Percentiles rank a stretch among this genome's conserved stretches.
phyloP scores from a whole-genome alignment of 2,329 filamentous ascomycete species.

The Sordariomycetes sp. region DNA sequence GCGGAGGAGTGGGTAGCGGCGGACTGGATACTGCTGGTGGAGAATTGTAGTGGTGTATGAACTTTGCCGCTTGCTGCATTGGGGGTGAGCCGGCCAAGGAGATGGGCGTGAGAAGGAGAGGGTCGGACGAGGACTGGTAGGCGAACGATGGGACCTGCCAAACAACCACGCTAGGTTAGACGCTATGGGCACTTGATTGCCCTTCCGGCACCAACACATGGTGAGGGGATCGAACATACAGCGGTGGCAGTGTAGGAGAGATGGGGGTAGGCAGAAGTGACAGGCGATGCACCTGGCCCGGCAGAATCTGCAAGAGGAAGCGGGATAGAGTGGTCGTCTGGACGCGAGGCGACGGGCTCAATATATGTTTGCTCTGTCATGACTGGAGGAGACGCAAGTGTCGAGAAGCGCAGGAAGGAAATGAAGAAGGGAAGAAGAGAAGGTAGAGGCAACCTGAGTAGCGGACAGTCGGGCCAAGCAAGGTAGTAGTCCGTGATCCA shows the following conservation, averaged over 20 bases:
- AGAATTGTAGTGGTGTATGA: conserved; percentile 12
- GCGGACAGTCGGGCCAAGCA: background rate
- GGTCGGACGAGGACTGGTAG: background rate
- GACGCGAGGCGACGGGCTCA: background rate
- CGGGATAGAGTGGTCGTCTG: background rate
- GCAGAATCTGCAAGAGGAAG: background rate
- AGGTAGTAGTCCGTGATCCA: background rate
- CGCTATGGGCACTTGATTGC: background rate
- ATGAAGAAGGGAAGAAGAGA: background rate
- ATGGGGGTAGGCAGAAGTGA: background rate
- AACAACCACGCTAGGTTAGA: background rate
- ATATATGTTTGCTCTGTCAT: conserved; percentile 3
- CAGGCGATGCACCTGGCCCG: background rate
- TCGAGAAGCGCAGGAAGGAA: background rate
- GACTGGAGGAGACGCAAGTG: background rate
- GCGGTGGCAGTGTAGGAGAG: background rate
- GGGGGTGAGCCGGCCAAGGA: conserved; percentile 37
- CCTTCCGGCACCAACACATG: background rate
- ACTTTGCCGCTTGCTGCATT: conserved; percentile 30
- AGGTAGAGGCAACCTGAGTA: background rate
- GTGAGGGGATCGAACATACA: background rate
- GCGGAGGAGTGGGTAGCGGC: conserved; percentile 38
- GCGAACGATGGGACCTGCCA: background rate
- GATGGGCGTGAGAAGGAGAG: conserved; percentile 20
- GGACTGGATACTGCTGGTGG: conserved; percentile 18